Evolutionary conservation across 805 yeast species (phyloP), one percentile per base, ranked within the genome.

Genomic region (Saccharomycopsis sp.): DNA sequence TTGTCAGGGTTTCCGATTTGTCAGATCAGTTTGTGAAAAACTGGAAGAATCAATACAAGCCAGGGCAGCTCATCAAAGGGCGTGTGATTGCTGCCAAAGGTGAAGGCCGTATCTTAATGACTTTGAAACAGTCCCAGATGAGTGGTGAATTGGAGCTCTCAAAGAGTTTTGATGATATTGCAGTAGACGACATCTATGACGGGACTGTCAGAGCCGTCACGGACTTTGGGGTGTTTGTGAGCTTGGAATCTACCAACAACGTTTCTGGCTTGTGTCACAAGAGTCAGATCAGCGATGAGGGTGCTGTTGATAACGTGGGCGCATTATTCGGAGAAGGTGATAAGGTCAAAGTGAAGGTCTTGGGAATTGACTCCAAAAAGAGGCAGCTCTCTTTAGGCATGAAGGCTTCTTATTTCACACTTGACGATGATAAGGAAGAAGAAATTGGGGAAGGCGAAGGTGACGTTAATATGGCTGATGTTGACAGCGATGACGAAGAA

Each of bases 161-260:
- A 53, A 81, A 80, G 57, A 64, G 65, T 39, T 77, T 80, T 50
- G 77, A 71, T 33, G 92, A 83, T 43, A 65, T 89, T 41, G 61
- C 73, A 42, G 76, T 69, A 38, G 94, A 83, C 41, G 83, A 80
- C 20, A 63, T 79, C 22, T 75, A 65, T 51, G 89, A 81, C 54
- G 98, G 96, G 56, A 62, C 77, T 2, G 80, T 89, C 33, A 78
- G 74, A 56, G 73, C 73, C 46, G 83, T 79, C 18, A 77, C 87
- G 25, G 94, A 84, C 35, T 89, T 79, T 56, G 98, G 98, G 64
- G 95, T 86, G 3, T 89, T 89, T 55, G 81, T 89, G 38, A 78
- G 75, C 48, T 65, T 89, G 41, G 87, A 80, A 50, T 83, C 80
- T 34, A 78, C 92, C 30, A 62, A 73, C 41, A 75, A 75, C 52